These are phyloP conservation scores for Didymella exigua DNA, from an alignment of 2,329 filamentous ascomycete genomes.

Conservation along the genomic window DNA sequence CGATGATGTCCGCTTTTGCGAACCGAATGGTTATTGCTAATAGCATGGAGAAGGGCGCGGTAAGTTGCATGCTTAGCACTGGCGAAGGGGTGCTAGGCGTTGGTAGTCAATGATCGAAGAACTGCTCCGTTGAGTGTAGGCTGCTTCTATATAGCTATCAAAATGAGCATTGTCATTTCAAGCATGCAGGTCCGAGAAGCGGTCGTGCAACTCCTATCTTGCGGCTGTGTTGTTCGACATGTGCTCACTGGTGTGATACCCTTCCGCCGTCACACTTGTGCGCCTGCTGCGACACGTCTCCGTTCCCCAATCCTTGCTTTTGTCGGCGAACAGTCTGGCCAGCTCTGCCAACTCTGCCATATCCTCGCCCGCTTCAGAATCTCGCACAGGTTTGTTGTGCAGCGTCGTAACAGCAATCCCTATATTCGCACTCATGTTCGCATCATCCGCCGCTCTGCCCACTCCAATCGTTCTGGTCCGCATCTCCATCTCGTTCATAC, in stretches of 20 bases:
- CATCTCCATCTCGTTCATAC: slow-evolving; percentile 2
- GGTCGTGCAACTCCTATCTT: background rate
- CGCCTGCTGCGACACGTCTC: background rate
- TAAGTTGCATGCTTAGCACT: background rate
- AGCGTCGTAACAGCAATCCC: slow-evolving; percentile 6
- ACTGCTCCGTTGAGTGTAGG: too few relatives aligned
- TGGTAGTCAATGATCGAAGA: too few relatives aligned
- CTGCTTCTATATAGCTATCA: too few relatives aligned
- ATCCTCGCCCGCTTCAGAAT: background rate
- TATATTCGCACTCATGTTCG: background rate
- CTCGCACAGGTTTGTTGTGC: background rate
- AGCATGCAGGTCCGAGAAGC: background rate
- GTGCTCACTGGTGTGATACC: background rate
- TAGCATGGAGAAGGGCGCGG: background rate
- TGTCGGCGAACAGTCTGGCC: slow-evolving; percentile 2
- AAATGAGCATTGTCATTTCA: too few relatives aligned
- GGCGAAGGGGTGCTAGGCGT: background rate
- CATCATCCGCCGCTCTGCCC: background rate
- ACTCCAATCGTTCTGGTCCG: background rate
- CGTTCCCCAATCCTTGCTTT: background rate
- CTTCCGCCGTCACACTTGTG: background rate
- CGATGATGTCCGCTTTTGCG: background rate
- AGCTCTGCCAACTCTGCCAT: slow-evolving; percentile 8
- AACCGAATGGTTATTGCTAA: background rate
- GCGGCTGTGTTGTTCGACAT: background rate